A percentile compares a stretch with the other conserved stretches of the same genome.
Conservation (phyloP, 179 eudicot genomes). For the Gypsophila paniculata region DNA sequence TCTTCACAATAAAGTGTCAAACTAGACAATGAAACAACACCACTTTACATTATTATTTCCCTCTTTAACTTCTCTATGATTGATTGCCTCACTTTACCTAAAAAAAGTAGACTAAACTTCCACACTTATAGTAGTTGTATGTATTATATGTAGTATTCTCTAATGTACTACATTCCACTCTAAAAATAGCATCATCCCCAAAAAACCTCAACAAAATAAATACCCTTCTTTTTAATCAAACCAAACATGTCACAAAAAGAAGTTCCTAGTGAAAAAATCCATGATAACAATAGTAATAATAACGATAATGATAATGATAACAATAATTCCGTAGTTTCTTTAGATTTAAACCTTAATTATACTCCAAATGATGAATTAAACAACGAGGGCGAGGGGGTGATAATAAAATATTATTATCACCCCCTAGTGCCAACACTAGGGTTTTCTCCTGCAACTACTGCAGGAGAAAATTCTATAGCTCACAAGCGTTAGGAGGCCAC, state of each 20-base stretch:
- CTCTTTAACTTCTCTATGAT: not conserved
- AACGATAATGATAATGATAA: not conserved
- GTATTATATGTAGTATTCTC: not conserved
- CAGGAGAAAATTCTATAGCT: slow-evolving; percentile 33
- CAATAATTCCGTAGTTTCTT: not conserved
- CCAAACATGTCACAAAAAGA: slow-evolving; percentile 20
- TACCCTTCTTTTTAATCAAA: not conserved
- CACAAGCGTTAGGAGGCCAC: slow-evolving; percentile 39
- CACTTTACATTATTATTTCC: slow-evolving; percentile 1
- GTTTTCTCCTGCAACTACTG: slow-evolving; percentile 33
- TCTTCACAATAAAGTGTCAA: slow-evolving; percentile 16
- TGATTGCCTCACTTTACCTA: slow-evolving; percentile 6
- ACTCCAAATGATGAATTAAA: slow-evolving; percentile 8
- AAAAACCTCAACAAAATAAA: not conserved
- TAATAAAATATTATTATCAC: slow-evolving; percentile 15
- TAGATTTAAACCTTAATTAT: slow-evolving; percentile 26
- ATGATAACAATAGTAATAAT: not conserved
- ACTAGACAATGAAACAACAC: slow-evolving; percentile 18
- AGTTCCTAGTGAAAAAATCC: not conserved
- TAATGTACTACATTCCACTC: slow-evolving; percentile 10
- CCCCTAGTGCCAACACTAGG: slow-evolving; percentile 18
- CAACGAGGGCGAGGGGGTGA: not conserved
- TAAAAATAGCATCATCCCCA: slow-evolving; percentile 14
- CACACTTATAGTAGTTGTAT: not conserved
- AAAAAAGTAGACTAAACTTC: not conserved